Evolutionary conservation across 2,329 filamentous ascomycete species (phyloP), one percentile per base, ranked within the genome.

Genomic region (Talaromyces sp.): DNA sequence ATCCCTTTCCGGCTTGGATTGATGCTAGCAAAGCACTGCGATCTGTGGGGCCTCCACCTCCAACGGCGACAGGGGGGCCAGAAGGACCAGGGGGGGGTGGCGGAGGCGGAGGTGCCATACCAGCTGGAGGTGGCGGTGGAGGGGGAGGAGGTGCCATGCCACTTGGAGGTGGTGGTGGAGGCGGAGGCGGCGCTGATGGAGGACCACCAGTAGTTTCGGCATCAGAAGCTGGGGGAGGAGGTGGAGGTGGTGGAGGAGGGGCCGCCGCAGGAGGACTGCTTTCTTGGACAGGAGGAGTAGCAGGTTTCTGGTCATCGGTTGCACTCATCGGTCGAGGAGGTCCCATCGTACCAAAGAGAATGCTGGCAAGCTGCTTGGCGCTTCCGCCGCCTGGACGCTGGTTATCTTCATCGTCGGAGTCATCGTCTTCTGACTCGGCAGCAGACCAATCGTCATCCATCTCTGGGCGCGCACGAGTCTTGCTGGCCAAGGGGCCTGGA

Each of bases 341-440:
- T 10, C 85, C 93, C 92, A 99, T 97, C 56, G 92, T 96, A 61
- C 94, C 93, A 72, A 99, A 99, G 21, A 99, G 83, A 62, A 97
- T 94, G 7, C 91, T 96, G 17, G 94, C 94, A 41, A 99, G 85
- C 68, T 96, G 91, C 62, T 95, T 94, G 54, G 94, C 94, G 66
- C 86, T 91, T 61, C 89, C 87, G 58, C 91, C 91, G 56, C 89
- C 89, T 19, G 90, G 88, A 10, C 88, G 85, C 58, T 92, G 89
- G 59, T 92, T 90, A 59, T 93, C 88, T 38, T 85, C 84, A n/a
- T 86, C 85, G 4, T 86, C 85, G 4, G 84, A 85, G 0, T 86
- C 87, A 57, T 91, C 89, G 58, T 89, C 86, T 62, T 89, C 88
- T 14, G 91, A 93, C 62, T 91, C 92, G 27, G 86, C 86, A 12